A percentile compares a stretch with the other conserved stretches of the same genome.
phyloP scores from a whole-genome alignment of 1,284 basidiomycete species.

The Ganoderma lucidum region DNA sequence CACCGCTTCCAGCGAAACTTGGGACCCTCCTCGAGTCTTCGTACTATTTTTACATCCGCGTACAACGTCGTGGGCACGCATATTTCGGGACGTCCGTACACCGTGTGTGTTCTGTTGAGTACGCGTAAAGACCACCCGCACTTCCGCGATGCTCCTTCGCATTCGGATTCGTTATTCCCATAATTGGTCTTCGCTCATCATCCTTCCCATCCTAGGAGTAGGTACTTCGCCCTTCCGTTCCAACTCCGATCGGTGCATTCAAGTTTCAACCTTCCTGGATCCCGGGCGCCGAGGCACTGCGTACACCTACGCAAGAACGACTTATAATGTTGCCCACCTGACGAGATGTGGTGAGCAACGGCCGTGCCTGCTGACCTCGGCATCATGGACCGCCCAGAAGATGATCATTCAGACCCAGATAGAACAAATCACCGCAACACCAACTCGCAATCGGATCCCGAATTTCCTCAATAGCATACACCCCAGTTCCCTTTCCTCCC shows the following conservation, averaged over 20 bases:
- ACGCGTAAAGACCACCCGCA: background rate
- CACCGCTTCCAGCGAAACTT: background rate
- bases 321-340: conserved; percentile 25
- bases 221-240: background rate
- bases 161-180: background rate
- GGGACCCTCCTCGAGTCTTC: background rate
- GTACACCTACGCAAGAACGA: conserved; percentile 15
- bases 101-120: background rate
- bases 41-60: background rate
- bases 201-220: background rate
- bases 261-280: conserved; percentile 11
- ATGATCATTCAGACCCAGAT: background rate
- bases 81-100: background rate
- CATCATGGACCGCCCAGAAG: conserved; percentile 12
- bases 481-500: background rate
- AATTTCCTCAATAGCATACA: background rate
- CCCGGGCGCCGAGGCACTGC: conserved; percentile 5
- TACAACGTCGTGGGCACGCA: background rate
- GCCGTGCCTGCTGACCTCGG: conserved; percentile 26
- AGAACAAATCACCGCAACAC: background rate
- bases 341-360: conserved; percentile 14
- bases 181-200: background rate
- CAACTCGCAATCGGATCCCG: background rate
- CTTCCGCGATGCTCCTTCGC: background rate
- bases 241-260: conserved; percentile 14